Evolutionary conservation across 1,284 basidiomycete species (phyloP).

Genomic region (Leccinum subfulvum): DNA sequence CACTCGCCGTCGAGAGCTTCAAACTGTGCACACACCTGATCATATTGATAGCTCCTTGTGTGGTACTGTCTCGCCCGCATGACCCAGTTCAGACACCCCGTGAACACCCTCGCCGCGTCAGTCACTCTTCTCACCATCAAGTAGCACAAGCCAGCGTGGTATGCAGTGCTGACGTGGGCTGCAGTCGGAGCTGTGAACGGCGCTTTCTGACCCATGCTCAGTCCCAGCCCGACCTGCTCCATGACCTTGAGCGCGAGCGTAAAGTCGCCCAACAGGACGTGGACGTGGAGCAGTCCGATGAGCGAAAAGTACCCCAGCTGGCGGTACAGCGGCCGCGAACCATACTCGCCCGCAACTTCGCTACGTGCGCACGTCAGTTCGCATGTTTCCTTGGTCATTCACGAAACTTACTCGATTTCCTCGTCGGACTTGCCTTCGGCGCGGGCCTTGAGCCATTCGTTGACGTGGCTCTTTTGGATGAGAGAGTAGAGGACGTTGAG

Average conservation of each 20-base stretch:
- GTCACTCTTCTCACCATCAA: constrained; percentile 92
- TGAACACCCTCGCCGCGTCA: constrained; percentile 92
- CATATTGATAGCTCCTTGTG: constrained; percentile 94
- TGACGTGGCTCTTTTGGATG: constrained; percentile 95
- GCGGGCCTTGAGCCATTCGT: constrained; percentile 87
- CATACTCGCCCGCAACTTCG: constrained; percentile 90
- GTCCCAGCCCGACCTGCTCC: constrained; percentile 88
- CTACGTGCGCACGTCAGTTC: constrained; percentile 39
- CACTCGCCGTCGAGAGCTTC: not conserved
- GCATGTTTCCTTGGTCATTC: not conserved
- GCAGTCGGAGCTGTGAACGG: constrained; percentile 91
- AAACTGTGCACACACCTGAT: constrained; percentile 59
- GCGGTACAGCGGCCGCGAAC: constrained; percentile 85
- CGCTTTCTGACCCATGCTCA: constrained; percentile 85
- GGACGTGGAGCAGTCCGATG: constrained; percentile 92
- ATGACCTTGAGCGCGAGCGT: constrained; percentile 94
- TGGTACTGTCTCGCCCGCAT: constrained; percentile 93
- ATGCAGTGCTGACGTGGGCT: constrained; percentile 92
- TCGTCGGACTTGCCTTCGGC: constrained; percentile 79
- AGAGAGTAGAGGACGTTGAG: constrained; percentile 97
- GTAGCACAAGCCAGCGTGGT: constrained; percentile 96
- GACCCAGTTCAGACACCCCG: constrained; percentile 91
- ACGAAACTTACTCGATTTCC: constrained; percentile 70
- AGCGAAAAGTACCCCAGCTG: constrained; percentile 98
- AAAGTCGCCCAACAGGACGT: constrained; percentile 94